Evolutionary conservation across 495 filamentous ascomycete genomes (phyloP), one percentile per base, ranked within the genome.

Genomic region (Penicillium cinerascens): DNA sequence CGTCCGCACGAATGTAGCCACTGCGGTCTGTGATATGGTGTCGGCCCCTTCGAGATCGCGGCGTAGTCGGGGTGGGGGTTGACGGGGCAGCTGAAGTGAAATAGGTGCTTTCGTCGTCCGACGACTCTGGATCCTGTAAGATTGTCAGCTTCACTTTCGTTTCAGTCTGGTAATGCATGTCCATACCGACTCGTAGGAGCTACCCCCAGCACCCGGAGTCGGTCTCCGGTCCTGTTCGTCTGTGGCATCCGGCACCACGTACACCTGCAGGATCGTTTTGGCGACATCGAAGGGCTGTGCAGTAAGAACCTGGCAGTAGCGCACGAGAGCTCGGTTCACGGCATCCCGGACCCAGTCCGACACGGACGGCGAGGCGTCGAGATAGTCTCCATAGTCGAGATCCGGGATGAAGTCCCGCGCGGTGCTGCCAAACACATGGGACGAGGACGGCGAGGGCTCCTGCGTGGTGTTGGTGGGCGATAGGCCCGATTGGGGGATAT

Each of bases 271-370:
- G 43, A 97, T 78, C 4, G 82, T 95, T 82, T 96, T 97, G 59
- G 92, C 90, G 50, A 96, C 91, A 71, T 97, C 92, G 67, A 97
- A 96, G 18, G 93, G 93, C 66, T 97, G 93, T n/a, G 88, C 84
- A 55, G 95, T 81, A 56, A 96, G 64, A 16, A 93, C 81, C 53
- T 83, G 84, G 26, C 81, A 83, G 68, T 98, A 98, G 61, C 90
- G 92, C 78, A 89, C 88, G 65, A 92, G 55, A 44, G 91, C 83
- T 60, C 89, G 83, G 64, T 96, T 88, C 26, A 95, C 54, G 25
- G 90, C 71, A 43, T 82, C 83, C 55, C 84, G 86, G 20, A 90
- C 70, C 47, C 85, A 83, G 54, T 87, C 85, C 26, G 87, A 76
- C 11, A 85, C 77, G 16, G 87, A 87, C 1, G 89, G 87, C 8